Evolutionary conservation across 1,284 basidiomycete genomes (phyloP).

Genomic region (Athelia psychrophila): DNA sequence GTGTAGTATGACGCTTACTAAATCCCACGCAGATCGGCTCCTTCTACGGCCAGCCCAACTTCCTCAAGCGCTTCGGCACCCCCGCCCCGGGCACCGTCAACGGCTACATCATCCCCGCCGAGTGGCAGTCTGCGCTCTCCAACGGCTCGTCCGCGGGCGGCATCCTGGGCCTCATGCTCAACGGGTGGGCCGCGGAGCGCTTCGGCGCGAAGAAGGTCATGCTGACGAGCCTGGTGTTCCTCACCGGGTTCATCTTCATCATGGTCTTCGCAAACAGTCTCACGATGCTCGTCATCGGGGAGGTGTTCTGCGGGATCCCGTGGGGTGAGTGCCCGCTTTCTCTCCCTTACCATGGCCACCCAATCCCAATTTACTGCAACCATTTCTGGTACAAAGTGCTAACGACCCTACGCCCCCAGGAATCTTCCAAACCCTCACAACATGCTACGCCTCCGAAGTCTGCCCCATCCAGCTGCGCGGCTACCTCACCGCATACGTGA

Average conservation of each 20-base stretch:
- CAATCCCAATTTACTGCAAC: no score
- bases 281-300: constrained; percentile 9
- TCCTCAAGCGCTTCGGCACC: constrained; percentile 15
- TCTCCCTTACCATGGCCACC: no score
- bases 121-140: constrained; percentile 12
- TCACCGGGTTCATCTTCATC: constrained; percentile 13
- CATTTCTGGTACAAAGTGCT: no score
- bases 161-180: constrained; percentile 16
- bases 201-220: constrained; percentile 13
- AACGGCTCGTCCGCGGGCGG: constrained; percentile 17
- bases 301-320: constrained; percentile 15
- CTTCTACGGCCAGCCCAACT: no score
- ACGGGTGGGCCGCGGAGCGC: constrained; percentile 14
- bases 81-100: constrained; percentile 13
- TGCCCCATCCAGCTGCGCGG: constrained; percentile 15
- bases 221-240: constrained; percentile 10
- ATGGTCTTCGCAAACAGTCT: constrained; percentile 14
- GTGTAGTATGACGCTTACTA: not conserved
- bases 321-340: constrained; percentile 7
- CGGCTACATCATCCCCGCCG: constrained; percentile 14
- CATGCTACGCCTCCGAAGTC: constrained; percentile 16
- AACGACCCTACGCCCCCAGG: no score
- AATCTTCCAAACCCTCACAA: constrained; percentile 16
- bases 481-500: constrained; percentile 19
- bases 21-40: not conserved